Conservation (phyloP, 2,329 filamentous ascomycete species). For the Colletotrichum paranaense region DNA sequence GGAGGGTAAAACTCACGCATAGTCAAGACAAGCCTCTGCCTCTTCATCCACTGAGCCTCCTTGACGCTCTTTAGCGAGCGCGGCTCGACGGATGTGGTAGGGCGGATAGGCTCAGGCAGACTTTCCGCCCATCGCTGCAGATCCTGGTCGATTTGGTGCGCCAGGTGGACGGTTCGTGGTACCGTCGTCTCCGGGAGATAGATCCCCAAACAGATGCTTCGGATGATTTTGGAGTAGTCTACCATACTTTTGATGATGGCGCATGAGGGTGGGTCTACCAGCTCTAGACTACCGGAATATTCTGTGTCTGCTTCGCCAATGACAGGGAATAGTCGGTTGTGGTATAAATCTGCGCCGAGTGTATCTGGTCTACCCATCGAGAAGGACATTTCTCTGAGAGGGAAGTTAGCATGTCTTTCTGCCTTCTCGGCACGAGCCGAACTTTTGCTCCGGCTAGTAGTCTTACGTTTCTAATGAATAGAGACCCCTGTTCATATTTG, state of each 20-base stretch:
- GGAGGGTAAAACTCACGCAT: slow-evolving; percentile 34
- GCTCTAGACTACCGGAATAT: slow-evolving; percentile 8
- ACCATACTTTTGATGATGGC: slow-evolving; percentile 43
- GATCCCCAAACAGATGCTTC: slow-evolving; percentile 40
- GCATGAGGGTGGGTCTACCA: slow-evolving; percentile 41
- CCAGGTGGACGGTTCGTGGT: slow-evolving; percentile 37
- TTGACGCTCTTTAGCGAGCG: slow-evolving; percentile 35
- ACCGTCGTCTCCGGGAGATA: slow-evolving; percentile 39
- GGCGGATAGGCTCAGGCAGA: slow-evolving; percentile 39
- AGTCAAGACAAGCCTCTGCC: slow-evolving; percentile 41
- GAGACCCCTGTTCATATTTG: slow-evolving; percentile 47
- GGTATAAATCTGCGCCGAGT: slow-evolving; percentile 59
- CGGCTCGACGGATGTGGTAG: slow-evolving; percentile 28
- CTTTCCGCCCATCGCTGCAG: slow-evolving; percentile 39
- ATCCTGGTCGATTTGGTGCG: slow-evolving; percentile 39
- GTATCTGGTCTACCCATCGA: slow-evolving; percentile 60
- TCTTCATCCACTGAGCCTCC: slow-evolving; percentile 42
- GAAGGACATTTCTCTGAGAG: slow-evolving; percentile 56
- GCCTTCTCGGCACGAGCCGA: neutral
- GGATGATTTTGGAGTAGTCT: slow-evolving; percentile 42
- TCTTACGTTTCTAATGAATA: slow-evolving; percentile 56
- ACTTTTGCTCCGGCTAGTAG: neutral
- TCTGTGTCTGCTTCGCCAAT: slow-evolving; percentile 34
- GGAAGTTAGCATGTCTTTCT: slow-evolving; percentile 1
- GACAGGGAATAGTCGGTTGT: slow-evolving; percentile 51